Evolutionary conservation across 768 basidiomycete genomes (phyloP).

Genomic region (Termitomyces bulborhizus): DNA sequence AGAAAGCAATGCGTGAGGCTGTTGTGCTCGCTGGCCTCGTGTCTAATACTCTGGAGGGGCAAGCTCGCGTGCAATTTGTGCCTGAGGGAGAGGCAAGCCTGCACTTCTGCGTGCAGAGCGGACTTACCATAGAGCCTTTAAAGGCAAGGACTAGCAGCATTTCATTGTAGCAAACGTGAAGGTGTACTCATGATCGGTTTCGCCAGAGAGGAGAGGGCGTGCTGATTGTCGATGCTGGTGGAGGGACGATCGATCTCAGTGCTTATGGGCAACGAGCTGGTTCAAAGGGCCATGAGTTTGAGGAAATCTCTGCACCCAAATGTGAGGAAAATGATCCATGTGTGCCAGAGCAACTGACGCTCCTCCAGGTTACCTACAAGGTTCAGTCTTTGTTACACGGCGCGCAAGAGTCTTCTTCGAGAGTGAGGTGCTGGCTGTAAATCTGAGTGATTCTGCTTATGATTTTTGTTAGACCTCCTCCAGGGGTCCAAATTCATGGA

Average conservation of each 20-base stretch:
- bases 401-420: background rate
- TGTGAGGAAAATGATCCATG: background rate
- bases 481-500: background rate
- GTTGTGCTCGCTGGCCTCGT: constrained; percentile 48
- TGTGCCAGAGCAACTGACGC: background rate
- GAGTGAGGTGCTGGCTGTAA: background rate
- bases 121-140: background rate
- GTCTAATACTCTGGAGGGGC: constrained; percentile 22
- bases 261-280: constrained; percentile 34
- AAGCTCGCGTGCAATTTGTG: background rate
- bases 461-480: background rate
- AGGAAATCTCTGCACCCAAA: background rate
- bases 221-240: constrained; percentile 56
- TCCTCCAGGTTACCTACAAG: background rate
- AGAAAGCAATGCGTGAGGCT: constrained; percentile 48
- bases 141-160: background rate
- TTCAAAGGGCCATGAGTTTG: constrained; percentile 5
- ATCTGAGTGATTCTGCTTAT: background rate
- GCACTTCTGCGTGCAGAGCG: background rate
- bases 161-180: background rate
- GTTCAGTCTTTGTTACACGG: constrained; percentile 1
- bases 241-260: constrained; percentile 57
- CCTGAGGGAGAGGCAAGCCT: background rate
- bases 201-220: constrained; percentile 38
- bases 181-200: background rate